Evolutionary conservation across 768 basidiomycete genomes (phyloP).

Genomic region (Trametes elegans): DNA sequence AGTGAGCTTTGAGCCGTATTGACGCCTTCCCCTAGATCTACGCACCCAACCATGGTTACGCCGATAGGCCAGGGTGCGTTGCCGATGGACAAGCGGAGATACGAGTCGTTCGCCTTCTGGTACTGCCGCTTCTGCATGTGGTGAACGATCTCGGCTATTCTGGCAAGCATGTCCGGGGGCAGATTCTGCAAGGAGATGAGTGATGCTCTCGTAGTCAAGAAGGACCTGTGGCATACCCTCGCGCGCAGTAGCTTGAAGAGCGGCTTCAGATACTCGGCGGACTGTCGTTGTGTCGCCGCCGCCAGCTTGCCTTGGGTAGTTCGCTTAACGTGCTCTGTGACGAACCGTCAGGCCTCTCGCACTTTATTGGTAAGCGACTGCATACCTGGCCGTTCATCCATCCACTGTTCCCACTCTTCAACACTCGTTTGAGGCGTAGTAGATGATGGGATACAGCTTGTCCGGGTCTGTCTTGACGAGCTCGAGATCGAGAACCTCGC

Average conservation of each 20-base stretch:
- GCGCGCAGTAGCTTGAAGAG: slow-evolving; percentile 89
- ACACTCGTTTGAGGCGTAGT: slow-evolving; percentile 90
- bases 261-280: slow-evolving; percentile 95
- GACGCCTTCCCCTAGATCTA: slow-evolving; percentile 5
- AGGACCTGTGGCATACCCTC: slow-evolving; percentile 59
- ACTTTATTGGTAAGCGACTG: background rate
- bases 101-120: slow-evolving; percentile 94
- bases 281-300: slow-evolving; percentile 93
- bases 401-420: slow-evolving; percentile 97
- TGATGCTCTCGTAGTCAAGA: background rate
- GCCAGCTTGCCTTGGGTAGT: slow-evolving; percentile 92
- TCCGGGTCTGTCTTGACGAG: slow-evolving; percentile 90
- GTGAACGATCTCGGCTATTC: slow-evolving; percentile 92
- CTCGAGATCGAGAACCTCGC: slow-evolving; percentile 72
- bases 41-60: slow-evolving; percentile 97
- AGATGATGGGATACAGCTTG: slow-evolving; percentile 95
- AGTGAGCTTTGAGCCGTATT: background rate
- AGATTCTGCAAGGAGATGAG: slow-evolving; percentile 49
- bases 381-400: slow-evolving; percentile 90
- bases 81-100: slow-evolving; percentile 94
- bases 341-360: background rate
- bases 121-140: slow-evolving; percentile 97
- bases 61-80: slow-evolving; percentile 99
- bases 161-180: slow-evolving; percentile 78
- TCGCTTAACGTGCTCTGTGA: slow-evolving; percentile 71